phyloP scores from a whole-genome alignment of 257 asterid genomes.

The Anisodus acutangulus region DNA sequence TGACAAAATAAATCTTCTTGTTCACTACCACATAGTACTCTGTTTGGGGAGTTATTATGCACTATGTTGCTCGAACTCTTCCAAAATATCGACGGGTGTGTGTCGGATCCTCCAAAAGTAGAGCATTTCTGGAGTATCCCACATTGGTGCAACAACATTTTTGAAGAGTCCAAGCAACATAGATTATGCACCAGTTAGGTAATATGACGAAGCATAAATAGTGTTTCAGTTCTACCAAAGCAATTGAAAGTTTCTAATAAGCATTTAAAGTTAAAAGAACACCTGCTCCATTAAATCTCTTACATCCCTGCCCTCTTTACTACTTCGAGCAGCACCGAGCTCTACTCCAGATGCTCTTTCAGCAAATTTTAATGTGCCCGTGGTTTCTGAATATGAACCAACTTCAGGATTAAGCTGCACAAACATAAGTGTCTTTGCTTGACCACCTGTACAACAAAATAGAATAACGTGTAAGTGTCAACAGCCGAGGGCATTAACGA shows the following conservation, averaged over 20 bases:
- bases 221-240: neutral
- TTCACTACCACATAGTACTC: too few relatives aligned
- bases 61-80: too few relatives aligned
- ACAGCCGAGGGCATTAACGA: neutral
- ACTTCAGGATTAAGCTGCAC: slow-evolving; percentile 67
- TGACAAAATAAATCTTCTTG: too few relatives aligned
- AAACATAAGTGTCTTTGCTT: slow-evolving; percentile 75
- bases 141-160: too few relatives aligned
- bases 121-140: too few relatives aligned
- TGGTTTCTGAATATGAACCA: slow-evolving; percentile 59
- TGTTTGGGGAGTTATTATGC: too few relatives aligned
- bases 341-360: slow-evolving; percentile 61
- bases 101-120: too few relatives aligned
- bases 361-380: slow-evolving; percentile 67
- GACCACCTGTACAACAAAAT: slow-evolving; percentile 51
- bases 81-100: too few relatives aligned
- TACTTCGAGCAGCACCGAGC: slow-evolving; percentile 61
- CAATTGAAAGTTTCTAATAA: neutral
- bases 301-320: slow-evolving; percentile 50
- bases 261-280: neutral
- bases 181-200: neutral
- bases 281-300: slow-evolving; percentile 66
- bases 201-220: neutral
- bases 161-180: too few relatives aligned
- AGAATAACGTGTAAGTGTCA: slow-evolving; percentile 1